Evolutionary conservation across 2,329 filamentous ascomycete genomes (phyloP).

Genomic region (Aureobasidium zeae): DNA sequence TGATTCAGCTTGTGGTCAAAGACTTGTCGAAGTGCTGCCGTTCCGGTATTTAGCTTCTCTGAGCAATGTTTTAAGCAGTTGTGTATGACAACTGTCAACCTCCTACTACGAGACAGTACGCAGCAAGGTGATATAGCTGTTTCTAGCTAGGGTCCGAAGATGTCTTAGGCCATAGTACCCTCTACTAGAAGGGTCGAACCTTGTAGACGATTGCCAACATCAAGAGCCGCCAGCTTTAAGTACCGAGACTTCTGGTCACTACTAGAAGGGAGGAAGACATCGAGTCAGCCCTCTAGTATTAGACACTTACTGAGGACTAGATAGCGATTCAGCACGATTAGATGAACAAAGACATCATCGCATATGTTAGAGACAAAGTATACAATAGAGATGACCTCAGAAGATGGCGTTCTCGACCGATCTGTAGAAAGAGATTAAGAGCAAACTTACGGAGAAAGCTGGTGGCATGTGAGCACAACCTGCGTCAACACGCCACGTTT

Average conservation of each 20-base stretch:
- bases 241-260: slow-evolving; percentile 1
- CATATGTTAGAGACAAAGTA: background rate
- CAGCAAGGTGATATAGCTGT: background rate
- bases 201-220: background rate
- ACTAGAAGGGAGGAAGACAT: background rate
- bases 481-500: background rate
- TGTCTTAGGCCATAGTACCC: background rate
- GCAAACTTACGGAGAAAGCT: background rate
- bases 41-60: background rate
- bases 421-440: background rate
- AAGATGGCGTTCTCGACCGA: background rate
- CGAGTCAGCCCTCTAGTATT: background rate
- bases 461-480: background rate
- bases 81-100: background rate
- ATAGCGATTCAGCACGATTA: background rate
- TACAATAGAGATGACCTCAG: background rate
- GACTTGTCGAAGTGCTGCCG: background rate
- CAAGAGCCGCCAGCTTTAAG: slow-evolving; percentile 4
- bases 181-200: slow-evolving; percentile 7
- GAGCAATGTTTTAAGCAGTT: slow-evolving; percentile 1
- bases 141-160: slow-evolving; percentile 6
- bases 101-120: background rate
- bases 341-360: slow-evolving; percentile 1
- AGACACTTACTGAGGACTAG: background rate
- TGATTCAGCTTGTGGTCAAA: background rate